These are phyloP conservation scores for Pistacia atlantica DNA, from an alignment of 345 rosid species.

Conservation along the genomic window DNA sequence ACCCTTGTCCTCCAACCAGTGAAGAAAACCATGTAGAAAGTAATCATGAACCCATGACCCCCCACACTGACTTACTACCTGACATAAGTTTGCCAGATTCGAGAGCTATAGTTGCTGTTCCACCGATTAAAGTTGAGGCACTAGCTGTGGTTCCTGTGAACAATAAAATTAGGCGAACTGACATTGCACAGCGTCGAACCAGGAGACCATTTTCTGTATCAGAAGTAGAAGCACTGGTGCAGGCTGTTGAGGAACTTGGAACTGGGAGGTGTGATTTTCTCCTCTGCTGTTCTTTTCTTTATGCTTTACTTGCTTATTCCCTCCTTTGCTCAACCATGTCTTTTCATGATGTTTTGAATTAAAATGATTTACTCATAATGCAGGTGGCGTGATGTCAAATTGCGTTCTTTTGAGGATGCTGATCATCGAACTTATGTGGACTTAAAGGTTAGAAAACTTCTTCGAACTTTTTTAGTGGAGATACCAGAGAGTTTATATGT, in stretches of 20 bases:
- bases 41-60: slow-evolving; percentile 45
- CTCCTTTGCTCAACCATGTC: background rate
- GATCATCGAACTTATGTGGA: slow-evolving; percentile 85
- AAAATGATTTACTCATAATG: slow-evolving; percentile 18
- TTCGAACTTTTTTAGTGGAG: background rate
- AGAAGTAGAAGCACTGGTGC: slow-evolving; percentile 95
- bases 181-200: slow-evolving; percentile 83
- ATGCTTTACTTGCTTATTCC: background rate
- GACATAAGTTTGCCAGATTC: slow-evolving; percentile 57
- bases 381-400: slow-evolving; percentile 92
- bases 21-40: slow-evolving; percentile 37
- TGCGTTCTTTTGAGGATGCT: slow-evolving; percentile 70
- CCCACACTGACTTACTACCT: slow-evolving; percentile 42
- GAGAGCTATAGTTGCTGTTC: slow-evolving; percentile 71
- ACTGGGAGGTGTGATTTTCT: slow-evolving; percentile 78
- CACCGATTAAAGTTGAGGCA: slow-evolving; percentile 50
- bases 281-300: background rate
- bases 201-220: slow-evolving; percentile 96
- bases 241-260: slow-evolving; percentile 89
- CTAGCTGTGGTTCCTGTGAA: slow-evolving; percentile 69
- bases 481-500: too few species aligned
- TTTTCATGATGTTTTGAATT: slow-evolving; percentile 10
- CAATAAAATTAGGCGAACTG: slow-evolving; percentile 69
- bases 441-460: slow-evolving; percentile 56
- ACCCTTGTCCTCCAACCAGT: slow-evolving; percentile 30